Evolutionary conservation across 2,329 filamentous ascomycete species (phyloP), one percentile per base, ranked within the genome.

Genomic region (Penicillium sp.): DNA sequence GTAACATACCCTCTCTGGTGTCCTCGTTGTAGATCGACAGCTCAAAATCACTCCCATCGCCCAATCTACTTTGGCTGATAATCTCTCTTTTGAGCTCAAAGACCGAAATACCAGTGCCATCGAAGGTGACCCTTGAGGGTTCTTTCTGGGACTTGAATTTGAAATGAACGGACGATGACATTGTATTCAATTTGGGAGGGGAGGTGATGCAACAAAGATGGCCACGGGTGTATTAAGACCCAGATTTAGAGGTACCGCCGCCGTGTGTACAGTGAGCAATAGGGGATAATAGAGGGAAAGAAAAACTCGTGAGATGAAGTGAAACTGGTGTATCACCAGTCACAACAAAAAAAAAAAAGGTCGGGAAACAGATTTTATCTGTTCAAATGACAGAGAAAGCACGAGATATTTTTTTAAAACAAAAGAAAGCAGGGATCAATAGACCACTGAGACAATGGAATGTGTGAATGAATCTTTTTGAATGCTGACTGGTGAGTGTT

Each of bases 81-180:
- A 99, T 99, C 79, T 97, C 94, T 81, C 93, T 90, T 81, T 99
- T 99, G 73, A 99, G 84, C 75, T 99, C 95, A 79, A 97, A 99
- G 63, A 97, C 94, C 61, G 93, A 96, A 73, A 97, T 96, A 77
- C 91, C 91, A 69, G 93, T 97, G 73, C 94, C 94, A 78, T 99
- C 93, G 77, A 99, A 97, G 72, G 93, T 90, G 70, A 99, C 92
- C 72, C 93, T 87, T 57, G 91, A 91, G 60, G 92, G 91, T 74
- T 97, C 94, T 81, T 92, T 97, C 75, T 95, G 92, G 68, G 93
- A 97, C 81, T 97, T 97, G 88, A 99, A 99, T 81, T 96, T 96
- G 90, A 97, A 99, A 80, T 97, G 97, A 73, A 99, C 94, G 66
- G 93, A 97, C 57, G 94, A 96, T 74, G 91, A 86, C 93, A 97